Evolutionary conservation across 2,329 filamentous ascomycete species (phyloP).

Genomic region (Fusarium guadeloupense): DNA sequence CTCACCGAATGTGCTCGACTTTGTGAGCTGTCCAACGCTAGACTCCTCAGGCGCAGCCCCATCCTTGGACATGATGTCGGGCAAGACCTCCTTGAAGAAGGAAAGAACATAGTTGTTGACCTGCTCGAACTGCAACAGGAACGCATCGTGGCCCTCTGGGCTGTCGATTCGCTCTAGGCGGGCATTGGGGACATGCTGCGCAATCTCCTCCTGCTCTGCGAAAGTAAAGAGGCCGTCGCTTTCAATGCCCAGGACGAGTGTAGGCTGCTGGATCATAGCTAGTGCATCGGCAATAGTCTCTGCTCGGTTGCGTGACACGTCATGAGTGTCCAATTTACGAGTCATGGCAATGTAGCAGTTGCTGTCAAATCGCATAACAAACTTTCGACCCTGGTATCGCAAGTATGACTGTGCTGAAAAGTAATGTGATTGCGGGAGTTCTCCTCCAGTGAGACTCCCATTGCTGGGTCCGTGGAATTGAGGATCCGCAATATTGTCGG

Average conservation of each 20-base stretch:
- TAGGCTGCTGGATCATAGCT: slow-evolving; percentile 84
- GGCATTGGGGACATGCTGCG: slow-evolving; percentile 79
- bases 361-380: slow-evolving; percentile 95
- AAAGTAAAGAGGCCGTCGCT: slow-evolving; percentile 97
- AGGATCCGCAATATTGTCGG: slow-evolving; percentile 58
- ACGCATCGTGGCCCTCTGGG: slow-evolving; percentile 95
- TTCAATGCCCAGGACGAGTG: slow-evolving; percentile 91
- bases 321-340: slow-evolving; percentile 96
- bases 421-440: slow-evolving; percentile 76
- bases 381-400: slow-evolving; percentile 95
- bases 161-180: slow-evolving; percentile 88
- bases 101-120: slow-evolving; percentile 87
- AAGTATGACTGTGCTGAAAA: slow-evolving; percentile 98
- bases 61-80: slow-evolving; percentile 83
- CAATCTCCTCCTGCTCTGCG: slow-evolving; percentile 93
- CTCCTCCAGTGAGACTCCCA: slow-evolving; percentile 60
- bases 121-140: slow-evolving; percentile 95
- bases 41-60: slow-evolving; percentile 59
- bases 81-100: slow-evolving; percentile 83
- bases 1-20: slow-evolving; percentile 93
- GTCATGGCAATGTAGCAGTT: slow-evolving; percentile 99
- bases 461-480: slow-evolving; percentile 75
- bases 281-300: slow-evolving; percentile 76
- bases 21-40: slow-evolving; percentile 72
- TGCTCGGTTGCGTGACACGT: slow-evolving; percentile 84